Evolutionary conservation across 179 eudicot genomes (phyloP).

Genomic region (Pouteria campechiana): DNA sequence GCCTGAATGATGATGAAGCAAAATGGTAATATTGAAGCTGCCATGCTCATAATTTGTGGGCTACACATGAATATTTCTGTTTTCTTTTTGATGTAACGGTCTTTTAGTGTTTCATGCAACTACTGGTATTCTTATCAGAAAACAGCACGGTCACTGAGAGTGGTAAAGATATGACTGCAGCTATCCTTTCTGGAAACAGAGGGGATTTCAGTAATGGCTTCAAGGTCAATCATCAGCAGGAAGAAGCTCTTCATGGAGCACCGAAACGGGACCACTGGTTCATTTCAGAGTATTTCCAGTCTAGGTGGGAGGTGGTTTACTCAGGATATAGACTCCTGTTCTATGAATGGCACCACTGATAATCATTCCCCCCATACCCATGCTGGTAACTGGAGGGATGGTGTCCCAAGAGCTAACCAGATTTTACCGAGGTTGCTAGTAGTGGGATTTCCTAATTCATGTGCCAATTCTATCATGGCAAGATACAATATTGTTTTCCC

Average conservation of each 20-base stretch:
- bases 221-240: slow-evolving; percentile 49
- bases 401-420: slow-evolving; percentile 8
- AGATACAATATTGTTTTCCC: slow-evolving; percentile 16
- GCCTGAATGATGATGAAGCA: no score
- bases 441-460: slow-evolving; percentile 28
- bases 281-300: slow-evolving; percentile 26
- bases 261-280: slow-evolving; percentile 25
- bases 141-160: no score
- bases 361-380: slow-evolving; percentile 16
- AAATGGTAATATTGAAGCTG: no score
- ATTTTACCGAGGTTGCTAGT: slow-evolving; percentile 20
- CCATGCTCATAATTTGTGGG: no score
- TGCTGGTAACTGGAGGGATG: slow-evolving; percentile 9
- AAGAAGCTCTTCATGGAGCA: slow-evolving; percentile 36
- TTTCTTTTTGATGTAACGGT: no score
- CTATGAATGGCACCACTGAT: slow-evolving; percentile 20
- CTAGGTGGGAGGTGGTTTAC: slow-evolving; percentile 22
- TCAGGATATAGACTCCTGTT: slow-evolving; percentile 17
- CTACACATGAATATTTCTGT: no score
- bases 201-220: slow-evolving; percentile 38
- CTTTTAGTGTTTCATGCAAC: no score
- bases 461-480: slow-evolving; percentile 8
- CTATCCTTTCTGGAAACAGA: slow-evolving; percentile 13
- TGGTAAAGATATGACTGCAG: slow-evolving; percentile 2
- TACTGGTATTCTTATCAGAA: no score